A percentile compares a stretch with the other conserved stretches of the same genome.
phyloP scores from a whole-genome alignment of 139 green algal genomes.

The Chlamydomonas asymmetrica region DNA sequence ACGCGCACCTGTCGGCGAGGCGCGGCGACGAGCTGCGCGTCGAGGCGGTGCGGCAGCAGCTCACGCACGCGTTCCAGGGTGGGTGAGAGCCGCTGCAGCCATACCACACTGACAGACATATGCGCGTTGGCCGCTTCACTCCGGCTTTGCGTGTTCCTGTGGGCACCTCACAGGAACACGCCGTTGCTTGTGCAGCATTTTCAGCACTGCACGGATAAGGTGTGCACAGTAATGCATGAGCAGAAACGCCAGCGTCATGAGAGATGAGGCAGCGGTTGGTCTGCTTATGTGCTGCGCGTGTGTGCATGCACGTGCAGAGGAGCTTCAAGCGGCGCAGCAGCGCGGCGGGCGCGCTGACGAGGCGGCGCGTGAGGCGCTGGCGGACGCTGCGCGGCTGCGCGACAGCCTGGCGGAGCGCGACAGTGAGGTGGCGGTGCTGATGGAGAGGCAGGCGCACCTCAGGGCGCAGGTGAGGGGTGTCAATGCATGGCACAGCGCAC shows the following conservation, averaged over 20 bases:
- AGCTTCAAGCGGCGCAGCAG: conserved; percentile 32
- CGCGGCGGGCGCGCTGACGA: conserved; percentile 23
- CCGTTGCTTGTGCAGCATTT: too few species aligned
- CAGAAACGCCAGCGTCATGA: too few species aligned
- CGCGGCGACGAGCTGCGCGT: conserved; percentile 29
- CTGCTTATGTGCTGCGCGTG: too few species aligned
- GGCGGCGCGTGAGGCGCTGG: background rate
- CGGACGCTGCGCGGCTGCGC: conserved; percentile 32
- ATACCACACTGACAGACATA: too few species aligned
- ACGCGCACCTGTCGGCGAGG: conserved; percentile 12
- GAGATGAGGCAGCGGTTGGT: too few species aligned
- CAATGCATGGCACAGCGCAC: too few species aligned
- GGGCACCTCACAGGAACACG: too few species aligned
- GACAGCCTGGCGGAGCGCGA: conserved; percentile 26
- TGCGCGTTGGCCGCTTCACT: too few species aligned
- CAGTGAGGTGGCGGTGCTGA: conserved; percentile 16
- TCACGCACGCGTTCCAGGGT: conserved; percentile 35
- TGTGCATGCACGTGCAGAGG: conserved; percentile 23
- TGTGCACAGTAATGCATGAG: too few species aligned
- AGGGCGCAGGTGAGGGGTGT: conserved; percentile 25
- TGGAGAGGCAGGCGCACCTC: conserved; percentile 19
- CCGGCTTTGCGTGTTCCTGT: too few species aligned
- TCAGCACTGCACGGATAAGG: too few species aligned
- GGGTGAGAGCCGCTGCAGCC: too few species aligned
- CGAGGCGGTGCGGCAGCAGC: conserved; percentile 43